phyloP scores from a whole-genome alignment of 2,329 filamentous ascomycete genomes.

The Dendryphion nanum region DNA sequence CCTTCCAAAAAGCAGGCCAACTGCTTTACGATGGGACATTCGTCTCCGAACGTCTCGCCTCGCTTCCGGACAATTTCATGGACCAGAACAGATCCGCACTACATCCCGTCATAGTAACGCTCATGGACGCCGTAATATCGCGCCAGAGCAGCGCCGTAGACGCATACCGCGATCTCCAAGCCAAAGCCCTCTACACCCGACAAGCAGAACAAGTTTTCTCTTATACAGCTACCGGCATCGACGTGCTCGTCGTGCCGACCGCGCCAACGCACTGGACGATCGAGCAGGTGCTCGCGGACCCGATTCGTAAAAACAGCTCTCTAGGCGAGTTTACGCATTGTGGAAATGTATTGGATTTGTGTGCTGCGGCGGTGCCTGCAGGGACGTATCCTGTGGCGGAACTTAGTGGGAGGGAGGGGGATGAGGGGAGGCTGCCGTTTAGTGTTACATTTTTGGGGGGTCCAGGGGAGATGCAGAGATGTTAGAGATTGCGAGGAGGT shows the following conservation, averaged over 20 bases:
- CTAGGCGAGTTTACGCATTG: constrained; percentile 55
- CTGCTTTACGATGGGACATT: constrained; percentile 59
- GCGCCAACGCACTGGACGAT: constrained; percentile 50
- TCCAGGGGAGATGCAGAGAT: constrained; percentile 39
- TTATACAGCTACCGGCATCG: constrained; percentile 23
- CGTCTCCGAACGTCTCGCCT: constrained; percentile 55
- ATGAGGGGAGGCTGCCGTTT: constrained; percentile 38
- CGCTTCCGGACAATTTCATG: constrained; percentile 28
- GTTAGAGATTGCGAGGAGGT: constrained; percentile 39
- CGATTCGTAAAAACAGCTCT: constrained; percentile 54
- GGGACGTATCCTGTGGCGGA: constrained; percentile 36
- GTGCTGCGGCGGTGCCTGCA: constrained; percentile 47
- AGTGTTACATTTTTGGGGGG: constrained; percentile 43
- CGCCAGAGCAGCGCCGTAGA: constrained; percentile 31
- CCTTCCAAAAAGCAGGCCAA: constrained; percentile 53
- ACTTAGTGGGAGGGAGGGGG: constrained; percentile 20
- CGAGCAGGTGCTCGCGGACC: constrained; percentile 51
- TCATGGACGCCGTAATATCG: constrained; percentile 35
- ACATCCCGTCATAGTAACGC: constrained; percentile 50
- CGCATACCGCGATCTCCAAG: constrained; percentile 33
- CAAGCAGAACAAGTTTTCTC: constrained; percentile 31
- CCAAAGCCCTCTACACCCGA: constrained; percentile 28
- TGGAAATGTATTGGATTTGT: constrained; percentile 60
- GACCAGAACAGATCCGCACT: constrained; percentile 35
- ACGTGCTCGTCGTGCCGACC: constrained; percentile 53